These are phyloP conservation scores for Ogataea polymorpha DNA, from an alignment of 805 yeast species.

Conservation along the genomic window DNA sequence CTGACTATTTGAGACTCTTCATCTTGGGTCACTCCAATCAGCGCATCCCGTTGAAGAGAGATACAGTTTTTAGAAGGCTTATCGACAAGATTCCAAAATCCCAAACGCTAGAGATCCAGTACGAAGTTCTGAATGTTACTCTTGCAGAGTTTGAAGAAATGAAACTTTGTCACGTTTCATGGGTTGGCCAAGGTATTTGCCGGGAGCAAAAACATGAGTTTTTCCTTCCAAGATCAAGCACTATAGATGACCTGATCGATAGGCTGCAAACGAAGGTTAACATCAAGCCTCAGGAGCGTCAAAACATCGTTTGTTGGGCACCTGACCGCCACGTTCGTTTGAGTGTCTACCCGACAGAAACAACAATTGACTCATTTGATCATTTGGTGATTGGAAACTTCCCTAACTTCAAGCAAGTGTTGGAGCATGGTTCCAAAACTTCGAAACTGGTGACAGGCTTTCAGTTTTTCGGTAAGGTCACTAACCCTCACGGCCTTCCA, in stretches of 20 bases:
- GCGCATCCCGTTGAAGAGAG: slow-evolving; percentile 44
- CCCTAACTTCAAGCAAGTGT: slow-evolving; percentile 33
- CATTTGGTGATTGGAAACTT: slow-evolving; percentile 46
- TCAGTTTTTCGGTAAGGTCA: slow-evolving; percentile 73
- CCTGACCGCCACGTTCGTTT: slow-evolving; percentile 33
- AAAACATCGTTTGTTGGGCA: slow-evolving; percentile 57
- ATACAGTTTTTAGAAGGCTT: slow-evolving; percentile 30
- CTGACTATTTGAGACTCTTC: slow-evolving; percentile 63
- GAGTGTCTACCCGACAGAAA: slow-evolving; percentile 32
- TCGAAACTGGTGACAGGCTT: slow-evolving; percentile 58
- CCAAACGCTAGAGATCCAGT: slow-evolving; percentile 50
- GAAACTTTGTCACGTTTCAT: slow-evolving; percentile 60
- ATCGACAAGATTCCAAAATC: slow-evolving; percentile 45
- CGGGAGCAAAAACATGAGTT: slow-evolving; percentile 69
- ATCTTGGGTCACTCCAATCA: slow-evolving; percentile 58
- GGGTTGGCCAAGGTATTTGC: slow-evolving; percentile 71
- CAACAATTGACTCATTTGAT: slow-evolving; percentile 38
- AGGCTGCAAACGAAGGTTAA: slow-evolving; percentile 55
- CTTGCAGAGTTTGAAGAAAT: slow-evolving; percentile 74
- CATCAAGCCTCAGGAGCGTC: slow-evolving; percentile 44
- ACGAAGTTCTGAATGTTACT: slow-evolving; percentile 74
- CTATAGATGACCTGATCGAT: slow-evolving; percentile 51
- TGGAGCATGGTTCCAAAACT: slow-evolving; percentile 17
- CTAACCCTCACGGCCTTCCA: slow-evolving; percentile 75
- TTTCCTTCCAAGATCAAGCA: slow-evolving; percentile 60